phyloP scores from a whole-genome alignment of 208 protist species.

The Herpetomonas tarakana region DNA sequence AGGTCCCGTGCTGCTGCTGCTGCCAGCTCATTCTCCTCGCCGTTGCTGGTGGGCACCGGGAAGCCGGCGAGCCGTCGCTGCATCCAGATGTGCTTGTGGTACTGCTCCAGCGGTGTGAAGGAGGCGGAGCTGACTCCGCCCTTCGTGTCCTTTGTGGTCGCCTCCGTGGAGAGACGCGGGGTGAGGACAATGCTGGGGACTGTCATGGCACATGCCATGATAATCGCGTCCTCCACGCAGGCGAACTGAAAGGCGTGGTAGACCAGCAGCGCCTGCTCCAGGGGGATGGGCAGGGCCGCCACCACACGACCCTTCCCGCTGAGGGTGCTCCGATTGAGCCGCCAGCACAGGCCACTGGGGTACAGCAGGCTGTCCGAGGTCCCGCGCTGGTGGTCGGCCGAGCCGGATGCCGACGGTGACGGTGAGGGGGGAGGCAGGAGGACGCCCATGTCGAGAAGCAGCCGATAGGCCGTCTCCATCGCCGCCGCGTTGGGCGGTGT shows the following conservation, averaged over 20 bases:
- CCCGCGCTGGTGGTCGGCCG: background rate
- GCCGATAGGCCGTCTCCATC: conserved; percentile 29
- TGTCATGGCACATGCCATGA: conserved; percentile 73
- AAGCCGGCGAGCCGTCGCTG: conserved; percentile 37
- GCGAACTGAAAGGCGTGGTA: conserved; percentile 63
- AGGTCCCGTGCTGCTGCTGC: no score
- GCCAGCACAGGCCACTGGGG: background rate
- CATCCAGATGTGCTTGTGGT: conserved; percentile 18
- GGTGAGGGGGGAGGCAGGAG: conserved; percentile 13
- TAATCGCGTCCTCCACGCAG: conserved; percentile 70
- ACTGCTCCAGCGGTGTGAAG: conserved; percentile 27
- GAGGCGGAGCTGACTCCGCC: background rate
- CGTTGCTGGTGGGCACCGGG: background rate
- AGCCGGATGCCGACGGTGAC: background rate
- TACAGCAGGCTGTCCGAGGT: background rate
- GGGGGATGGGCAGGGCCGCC: conserved; percentile 54
- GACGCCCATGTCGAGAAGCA: conserved; percentile 52
- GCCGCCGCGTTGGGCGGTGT: conserved; percentile 18
- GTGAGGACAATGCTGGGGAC: conserved; percentile 52
- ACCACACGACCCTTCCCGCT: conserved; percentile 55
- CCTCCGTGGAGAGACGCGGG: conserved; percentile 17
- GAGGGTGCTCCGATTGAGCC: conserved; percentile 23
- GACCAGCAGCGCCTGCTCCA: conserved; percentile 52
- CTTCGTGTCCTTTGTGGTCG: background rate
- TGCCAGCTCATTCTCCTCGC: background rate